phyloP scores from a whole-genome alignment of 2,329 filamentous ascomycete genomes.

The Ophiostoma novo-ulmi region DNA sequence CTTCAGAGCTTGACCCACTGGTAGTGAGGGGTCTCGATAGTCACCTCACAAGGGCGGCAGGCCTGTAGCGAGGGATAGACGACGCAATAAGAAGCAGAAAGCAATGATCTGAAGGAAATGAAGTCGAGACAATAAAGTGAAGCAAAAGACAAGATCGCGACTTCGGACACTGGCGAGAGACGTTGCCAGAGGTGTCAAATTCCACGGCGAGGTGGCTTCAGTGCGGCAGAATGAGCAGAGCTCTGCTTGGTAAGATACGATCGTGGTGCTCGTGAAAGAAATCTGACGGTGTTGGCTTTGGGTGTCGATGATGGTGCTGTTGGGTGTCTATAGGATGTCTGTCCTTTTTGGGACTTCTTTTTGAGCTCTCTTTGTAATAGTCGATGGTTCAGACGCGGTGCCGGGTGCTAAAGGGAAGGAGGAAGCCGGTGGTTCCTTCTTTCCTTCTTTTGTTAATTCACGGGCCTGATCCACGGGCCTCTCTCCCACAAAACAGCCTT shows the following conservation, averaged over 20 bases:
- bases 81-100: not conserved
- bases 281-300: not conserved
- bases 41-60: conserved; percentile 16
- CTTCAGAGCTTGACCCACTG: conserved; percentile 22
- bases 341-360: not conserved
- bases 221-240: not conserved
- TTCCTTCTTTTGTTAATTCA: not conserved
- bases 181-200: not conserved
- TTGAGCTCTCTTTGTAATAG: conserved; percentile 3
- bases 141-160: not conserved
- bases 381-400: not conserved
- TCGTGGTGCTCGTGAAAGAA: not conserved
- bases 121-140: not conserved
- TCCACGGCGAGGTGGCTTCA: not conserved
- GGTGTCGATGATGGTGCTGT: not conserved
- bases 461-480: conserved; percentile 2
- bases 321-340: not conserved
- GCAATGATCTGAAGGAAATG: not conserved
- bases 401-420: not conserved
- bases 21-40: conserved; percentile 20
- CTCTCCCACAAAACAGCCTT: not conserved
- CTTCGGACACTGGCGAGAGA: not conserved
- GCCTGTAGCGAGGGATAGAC: not conserved
- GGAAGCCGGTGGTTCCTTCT: conserved; percentile 7
- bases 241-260: not conserved